Evolutionary conservation across 1,139 yeast genomes (phyloP), one percentile per base, ranked within the genome.

Genomic region (Spathaspora sp.): DNA sequence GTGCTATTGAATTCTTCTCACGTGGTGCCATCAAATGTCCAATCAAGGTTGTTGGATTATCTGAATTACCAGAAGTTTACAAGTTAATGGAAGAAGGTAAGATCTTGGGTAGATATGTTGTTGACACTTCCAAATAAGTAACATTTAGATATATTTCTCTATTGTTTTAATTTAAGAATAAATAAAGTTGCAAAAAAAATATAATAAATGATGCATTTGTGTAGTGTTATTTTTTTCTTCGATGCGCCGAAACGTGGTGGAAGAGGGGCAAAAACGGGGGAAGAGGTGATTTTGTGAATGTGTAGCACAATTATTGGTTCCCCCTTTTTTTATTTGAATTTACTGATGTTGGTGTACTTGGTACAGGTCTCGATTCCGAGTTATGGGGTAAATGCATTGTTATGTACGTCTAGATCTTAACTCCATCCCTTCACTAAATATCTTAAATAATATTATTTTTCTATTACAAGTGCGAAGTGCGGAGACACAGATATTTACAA

Each of bases 21-120:
- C 78, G 89, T 72, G 90, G 90, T 48, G 70, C 82, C 58, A 81
- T 84, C 57, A 74, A 78, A 59, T 80, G 89, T 51, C 87, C 89
- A 57, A 83, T 84, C 67, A 81, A 82, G 72, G 62, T 85, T 60
- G 86, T 82, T 49, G 88, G 88, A 33, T 74, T 85, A 59, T 78
- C 86, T 43, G 82, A 82, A 57, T 72, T 84, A 56, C 81, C 85
- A 58, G 62, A 66, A 47, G 81, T 84, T 55, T 85, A 79, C 69
- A 78, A 81, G 53, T 69, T 80, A 64, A 84, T 84, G 90, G 85
- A 81, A 67, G 70, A 78, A 59, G 89, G 89, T 59, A 75, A 81
- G 67, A 81, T 85, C 63, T 70, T 82, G 59, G 91, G 91, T 58
- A 80, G 90, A 74, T 84, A 84, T 67, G 93, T 86, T 52, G 85